These are phyloP conservation scores for Corinectria fuckeliana DNA, from an alignment of 2,329 filamentous ascomycete genomes.

Conservation along the genomic window DNA sequence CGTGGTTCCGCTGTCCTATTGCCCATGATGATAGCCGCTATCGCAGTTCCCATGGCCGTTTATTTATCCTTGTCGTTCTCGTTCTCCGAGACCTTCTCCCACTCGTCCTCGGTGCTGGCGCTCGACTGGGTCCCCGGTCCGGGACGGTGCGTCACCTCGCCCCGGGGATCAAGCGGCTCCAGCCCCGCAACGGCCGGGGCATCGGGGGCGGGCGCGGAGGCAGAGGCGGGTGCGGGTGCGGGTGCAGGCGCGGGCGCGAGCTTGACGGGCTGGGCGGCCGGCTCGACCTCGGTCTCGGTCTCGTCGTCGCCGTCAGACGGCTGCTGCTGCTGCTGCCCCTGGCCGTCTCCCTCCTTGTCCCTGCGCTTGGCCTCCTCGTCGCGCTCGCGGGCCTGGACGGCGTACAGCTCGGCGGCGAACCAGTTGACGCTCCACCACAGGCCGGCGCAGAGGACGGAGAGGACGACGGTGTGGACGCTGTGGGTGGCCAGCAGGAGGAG, in stretches of 20 bases:
- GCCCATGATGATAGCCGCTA: not conserved
- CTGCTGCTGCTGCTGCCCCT: conserved; percentile 34
- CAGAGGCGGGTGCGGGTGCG: conserved; percentile 5
- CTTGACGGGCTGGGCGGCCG: conserved; percentile 25
- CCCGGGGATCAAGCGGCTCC: conserved; percentile 50
- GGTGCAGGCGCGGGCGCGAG: conserved; percentile 22
- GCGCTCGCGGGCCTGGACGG: conserved; percentile 50
- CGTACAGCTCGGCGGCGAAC: conserved; percentile 76
- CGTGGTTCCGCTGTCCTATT: not conserved
- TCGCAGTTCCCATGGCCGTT: conserved; percentile 41
- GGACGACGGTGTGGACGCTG: conserved; percentile 85
- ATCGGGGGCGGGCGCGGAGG: conserved; percentile 22
- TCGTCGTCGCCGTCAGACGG: conserved; percentile 36
- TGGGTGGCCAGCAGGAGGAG: conserved; percentile 79
- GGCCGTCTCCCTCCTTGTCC: conserved; percentile 36
- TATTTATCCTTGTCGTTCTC: conserved; percentile 66
- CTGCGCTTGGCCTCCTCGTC: conserved; percentile 48
- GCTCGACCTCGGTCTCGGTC: conserved; percentile 53
- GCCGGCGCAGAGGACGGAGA: conserved; percentile 79
- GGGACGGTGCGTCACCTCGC: conserved; percentile 58
- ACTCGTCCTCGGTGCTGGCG: conserved; percentile 90
- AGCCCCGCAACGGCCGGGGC: conserved; percentile 45
- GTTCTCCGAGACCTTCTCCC: conserved; percentile 89
- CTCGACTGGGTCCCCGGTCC: conserved; percentile 58
- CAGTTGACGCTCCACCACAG: conserved; percentile 97